phyloP scores from a whole-genome alignment of 345 rosid genomes.

The Euphorbia tirucalli region DNA sequence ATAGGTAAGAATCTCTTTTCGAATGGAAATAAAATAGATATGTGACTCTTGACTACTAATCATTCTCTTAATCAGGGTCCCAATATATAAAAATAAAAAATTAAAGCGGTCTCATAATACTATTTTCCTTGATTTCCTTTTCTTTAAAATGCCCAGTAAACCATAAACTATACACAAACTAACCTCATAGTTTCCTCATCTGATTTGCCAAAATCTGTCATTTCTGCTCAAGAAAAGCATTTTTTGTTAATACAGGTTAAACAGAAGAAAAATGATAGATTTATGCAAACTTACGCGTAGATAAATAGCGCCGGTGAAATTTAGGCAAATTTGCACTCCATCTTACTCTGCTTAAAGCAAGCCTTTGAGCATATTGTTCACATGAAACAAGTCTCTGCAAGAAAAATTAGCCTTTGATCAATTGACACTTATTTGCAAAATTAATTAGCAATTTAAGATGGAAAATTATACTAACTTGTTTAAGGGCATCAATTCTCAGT shows the following conservation, averaged over 20 bases:
- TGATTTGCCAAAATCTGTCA: conserved; percentile 14
- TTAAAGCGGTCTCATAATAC: no score
- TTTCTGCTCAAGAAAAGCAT: conserved; percentile 18
- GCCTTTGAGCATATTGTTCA: conserved; percentile 38
- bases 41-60: no score
- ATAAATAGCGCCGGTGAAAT: conserved; percentile 46
- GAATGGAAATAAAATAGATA: no score
- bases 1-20: no score
- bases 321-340: conserved; percentile 45
- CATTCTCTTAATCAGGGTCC: no score
- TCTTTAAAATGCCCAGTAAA: background rate
- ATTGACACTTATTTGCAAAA: background rate
- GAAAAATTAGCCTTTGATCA: background rate
- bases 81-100: no score
- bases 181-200: conserved; percentile 9
- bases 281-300: conserved; percentile 28
- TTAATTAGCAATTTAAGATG: background rate
- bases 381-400: conserved; percentile 48
- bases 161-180: background rate
- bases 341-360: conserved; percentile 39
- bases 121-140: background rate
- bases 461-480: conserved; percentile 41
- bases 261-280: background rate
- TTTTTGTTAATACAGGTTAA: background rate
- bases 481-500: conserved; percentile 47